phyloP scores from a whole-genome alignment of 73 alveolate species.

The Symbiodinium natans region DNA sequence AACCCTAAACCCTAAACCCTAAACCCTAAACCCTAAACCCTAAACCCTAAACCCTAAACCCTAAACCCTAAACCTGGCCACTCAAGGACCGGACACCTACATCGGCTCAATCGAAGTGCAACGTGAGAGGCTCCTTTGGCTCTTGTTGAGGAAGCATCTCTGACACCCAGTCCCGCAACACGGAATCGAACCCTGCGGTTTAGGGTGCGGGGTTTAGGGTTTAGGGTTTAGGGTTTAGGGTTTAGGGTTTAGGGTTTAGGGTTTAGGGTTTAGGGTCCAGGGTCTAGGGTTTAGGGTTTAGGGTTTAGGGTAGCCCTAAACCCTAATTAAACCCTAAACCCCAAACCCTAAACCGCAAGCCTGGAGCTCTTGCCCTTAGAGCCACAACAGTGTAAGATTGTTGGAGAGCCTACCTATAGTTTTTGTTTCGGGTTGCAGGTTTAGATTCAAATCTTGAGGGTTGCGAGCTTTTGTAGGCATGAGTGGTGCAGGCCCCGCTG shows the following conservation, averaged over 20 bases:
- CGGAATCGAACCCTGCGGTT: not conserved
- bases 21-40: not conserved
- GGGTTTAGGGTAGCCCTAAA: not conserved
- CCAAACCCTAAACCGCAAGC: not conserved
- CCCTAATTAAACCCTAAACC: not conserved
- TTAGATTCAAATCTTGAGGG: too few relatives aligned
- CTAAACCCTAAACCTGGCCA: not conserved
- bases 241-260: not conserved
- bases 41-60: not conserved
- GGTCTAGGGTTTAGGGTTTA: not conserved
- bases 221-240: not conserved
- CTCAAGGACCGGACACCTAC: conserved; percentile 99
- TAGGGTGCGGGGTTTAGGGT: too few relatives aligned
- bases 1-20: too few relatives aligned
- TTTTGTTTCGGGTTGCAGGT: too few relatives aligned
- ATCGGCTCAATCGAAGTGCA: conserved; percentile 98
- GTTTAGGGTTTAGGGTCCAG: not conserved
- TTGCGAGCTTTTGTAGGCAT: too few relatives aligned
- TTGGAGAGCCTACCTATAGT: too few relatives aligned
- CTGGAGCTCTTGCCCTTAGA: too few relatives aligned
- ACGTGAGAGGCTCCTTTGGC: conserved; percentile 5
- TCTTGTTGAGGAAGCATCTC: conserved; percentile 89
- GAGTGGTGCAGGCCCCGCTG: too few relatives aligned
- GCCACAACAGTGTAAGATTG: too few relatives aligned
- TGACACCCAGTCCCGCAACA: not conserved